Conservation (phyloP, 1,284 basidiomycete genomes). For the Ustilago curta region DNA sequence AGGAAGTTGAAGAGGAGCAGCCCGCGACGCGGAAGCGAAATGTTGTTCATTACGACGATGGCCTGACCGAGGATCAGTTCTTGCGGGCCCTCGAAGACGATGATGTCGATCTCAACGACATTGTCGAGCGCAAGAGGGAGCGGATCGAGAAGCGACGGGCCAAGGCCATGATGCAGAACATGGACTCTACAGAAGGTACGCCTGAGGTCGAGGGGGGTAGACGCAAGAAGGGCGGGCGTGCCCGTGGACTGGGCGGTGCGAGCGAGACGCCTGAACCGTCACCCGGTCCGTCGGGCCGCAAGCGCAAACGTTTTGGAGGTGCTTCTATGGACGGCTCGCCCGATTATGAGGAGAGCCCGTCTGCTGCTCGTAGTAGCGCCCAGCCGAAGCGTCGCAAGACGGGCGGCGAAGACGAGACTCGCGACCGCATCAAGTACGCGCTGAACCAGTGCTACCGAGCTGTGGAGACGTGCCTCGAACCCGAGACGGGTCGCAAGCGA, state of each 20-base stretch:
- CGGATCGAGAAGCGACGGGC: conserved; percentile 64
- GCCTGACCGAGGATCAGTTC: conserved; percentile 90
- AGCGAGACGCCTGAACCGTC: conserved; percentile 56
- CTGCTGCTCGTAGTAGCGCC: conserved; percentile 25
- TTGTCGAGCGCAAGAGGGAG: conserved; percentile 69
- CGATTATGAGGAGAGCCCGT: conserved; percentile 46
- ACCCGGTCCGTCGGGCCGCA: conserved; percentile 56
- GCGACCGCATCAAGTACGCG: conserved; percentile 80
- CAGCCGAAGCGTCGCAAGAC: conserved; percentile 78
- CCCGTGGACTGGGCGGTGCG: conserved; percentile 30
- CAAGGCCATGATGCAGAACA: conserved; percentile 51
- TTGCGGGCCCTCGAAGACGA: conserved; percentile 82
- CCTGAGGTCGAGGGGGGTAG: conserved; percentile 50
- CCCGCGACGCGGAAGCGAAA: conserved; percentile 87
- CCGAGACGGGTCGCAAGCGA: conserved; percentile 73
- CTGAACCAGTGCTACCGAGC: conserved; percentile 84
- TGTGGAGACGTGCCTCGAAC: conserved; percentile 79
- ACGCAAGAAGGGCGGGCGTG: conserved; percentile 47
- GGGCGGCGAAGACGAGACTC: conserved; percentile 70
- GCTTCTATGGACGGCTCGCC: conserved; percentile 49
- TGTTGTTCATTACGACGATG: conserved; percentile 92
- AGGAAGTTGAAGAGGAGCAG: conserved; percentile 70
- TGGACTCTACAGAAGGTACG: conserved; percentile 55
- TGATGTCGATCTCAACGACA: conserved; percentile 76
- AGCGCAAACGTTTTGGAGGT: conserved; percentile 60